Evolutionary conservation across 2,329 filamentous ascomycete genomes (phyloP), one percentile per base, ranked within the genome.

Genomic region (Alternaria infectoria): DNA sequence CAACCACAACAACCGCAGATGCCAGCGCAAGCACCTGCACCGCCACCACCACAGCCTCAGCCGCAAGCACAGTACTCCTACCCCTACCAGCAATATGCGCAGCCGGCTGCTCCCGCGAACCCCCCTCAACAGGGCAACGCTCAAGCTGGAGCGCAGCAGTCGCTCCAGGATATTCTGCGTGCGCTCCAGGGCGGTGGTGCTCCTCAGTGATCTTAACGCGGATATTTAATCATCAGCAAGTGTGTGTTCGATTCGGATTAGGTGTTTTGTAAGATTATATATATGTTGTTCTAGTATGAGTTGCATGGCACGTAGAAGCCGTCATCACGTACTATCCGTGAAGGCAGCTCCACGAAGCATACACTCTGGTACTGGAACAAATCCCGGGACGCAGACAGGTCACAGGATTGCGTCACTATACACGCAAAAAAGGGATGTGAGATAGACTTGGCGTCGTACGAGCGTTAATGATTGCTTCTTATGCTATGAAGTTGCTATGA

Each of bases 81-180:
- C 30, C 68, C 64, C 44, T 72, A 75, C 57, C 70, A 72, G 46
- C 69, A 72, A 64, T 72, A 73, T 60, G 54, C 61, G 17, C 71
- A 72, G 57, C 59, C 67, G 19, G 69, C 68, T 7, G 69, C 74
- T 3, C 66, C 64, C 15, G 63, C 70, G 2, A 69, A 73, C 10
- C 54, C 67, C 3, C 67, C 59, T 40, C 61, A 68, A 54, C 69
- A 70, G 59, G 59, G 57, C 47, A 72, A 68, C 23, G 58, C 65
- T 23, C 76, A 78, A 62, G 65, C 56, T 26, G 65, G 64, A 15
- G 70, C 63, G 11, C 70, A 68, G 51, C 73, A 68, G 51, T 74
- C 74, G 17, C 55, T 78, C 11, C 71, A 77, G 45, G 77, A 78
- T 56, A 77, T 79, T 25, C 59, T 79, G 21, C 68, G 76, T 54